These are phyloP conservation scores for Candida odintsovae DNA, from an alignment of 805 yeast genomes.

Conservation along the genomic window DNA sequence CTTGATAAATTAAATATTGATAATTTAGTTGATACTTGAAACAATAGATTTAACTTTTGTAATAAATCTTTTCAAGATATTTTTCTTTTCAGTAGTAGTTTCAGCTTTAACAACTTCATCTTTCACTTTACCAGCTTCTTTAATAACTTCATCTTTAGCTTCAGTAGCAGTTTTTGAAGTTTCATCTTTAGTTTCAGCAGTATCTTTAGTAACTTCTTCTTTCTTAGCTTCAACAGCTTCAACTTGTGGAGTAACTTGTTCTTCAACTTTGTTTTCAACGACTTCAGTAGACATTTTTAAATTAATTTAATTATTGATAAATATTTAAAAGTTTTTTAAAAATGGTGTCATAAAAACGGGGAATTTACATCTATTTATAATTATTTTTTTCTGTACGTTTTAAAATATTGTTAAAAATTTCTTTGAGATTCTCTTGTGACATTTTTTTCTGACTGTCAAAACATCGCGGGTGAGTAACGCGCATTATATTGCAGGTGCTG, in stretches of 20 bases:
- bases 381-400: too few species aligned
- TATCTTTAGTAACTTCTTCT: neutral
- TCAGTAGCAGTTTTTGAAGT: neutral
- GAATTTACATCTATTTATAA: neutral
- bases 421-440: neutral
- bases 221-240: neutral
- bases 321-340: too few species aligned
- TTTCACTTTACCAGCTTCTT: neutral
- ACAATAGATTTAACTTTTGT: neutral
- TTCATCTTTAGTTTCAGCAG: neutral
- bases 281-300: neutral
- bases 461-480: neutral
- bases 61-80: neutral
- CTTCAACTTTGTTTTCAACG: neutral
- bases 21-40: neutral
- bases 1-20: too few species aligned
- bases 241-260: neutral
- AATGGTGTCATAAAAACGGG: neutral
- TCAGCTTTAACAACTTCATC: neutral
- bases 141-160: neutral
- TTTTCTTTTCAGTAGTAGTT: neutral
- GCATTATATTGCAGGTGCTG: neutral
- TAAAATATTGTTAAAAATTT: neutral
- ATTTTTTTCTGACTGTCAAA: neutral
- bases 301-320: too few species aligned